phyloP scores from a whole-genome alignment of 2,329 filamentous ascomycete species.

The Aspergillus fischeri region DNA sequence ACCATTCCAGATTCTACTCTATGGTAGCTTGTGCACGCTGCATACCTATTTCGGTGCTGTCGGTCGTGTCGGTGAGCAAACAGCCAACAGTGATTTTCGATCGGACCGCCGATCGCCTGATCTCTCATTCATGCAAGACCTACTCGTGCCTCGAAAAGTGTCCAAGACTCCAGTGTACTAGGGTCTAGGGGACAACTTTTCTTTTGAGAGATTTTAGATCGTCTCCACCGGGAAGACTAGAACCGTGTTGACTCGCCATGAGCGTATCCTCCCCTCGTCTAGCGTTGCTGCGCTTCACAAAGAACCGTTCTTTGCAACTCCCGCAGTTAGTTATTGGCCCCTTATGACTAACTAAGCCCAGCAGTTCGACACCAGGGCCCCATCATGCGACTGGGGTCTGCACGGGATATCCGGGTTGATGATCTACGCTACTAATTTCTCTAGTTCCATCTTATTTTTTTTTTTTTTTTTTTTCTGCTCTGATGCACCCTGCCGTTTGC shows the following conservation, averaged over 20 bases:
- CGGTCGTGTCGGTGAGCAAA: conserved; percentile 26
- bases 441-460: conserved; percentile 30
- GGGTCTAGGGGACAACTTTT: conserved; percentile 7
- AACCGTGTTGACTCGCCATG: conserved; percentile 7
- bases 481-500: conserved; percentile 30
- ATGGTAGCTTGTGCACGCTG: conserved; percentile 4
- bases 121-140: conserved; percentile 22
- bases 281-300: conserved; percentile 10
- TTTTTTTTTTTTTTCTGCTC: conserved; percentile 2
- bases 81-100: conserved; percentile 18
- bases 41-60: conserved; percentile 14
- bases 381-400: conserved; percentile 33
- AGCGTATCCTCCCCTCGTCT: conserved; percentile 11
- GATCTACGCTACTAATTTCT: conserved; percentile 32
- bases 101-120: conserved; percentile 28
- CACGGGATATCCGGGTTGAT: conserved; percentile 27
- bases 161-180: conserved; percentile 4
- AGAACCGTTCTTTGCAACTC: conserved; percentile 8
- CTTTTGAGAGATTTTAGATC: conserved; percentile 11
- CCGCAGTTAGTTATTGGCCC: conserved; percentile 19
- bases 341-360: conserved; percentile 23
- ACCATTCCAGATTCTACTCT: not conserved
- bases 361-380: conserved; percentile 21
- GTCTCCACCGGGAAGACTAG: conserved; percentile 10
- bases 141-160: conserved; percentile 22